Base-by-base conservation (phyloP, 1,284 basidiomycete genomes). In the Xanthoconium separans region DNA sequence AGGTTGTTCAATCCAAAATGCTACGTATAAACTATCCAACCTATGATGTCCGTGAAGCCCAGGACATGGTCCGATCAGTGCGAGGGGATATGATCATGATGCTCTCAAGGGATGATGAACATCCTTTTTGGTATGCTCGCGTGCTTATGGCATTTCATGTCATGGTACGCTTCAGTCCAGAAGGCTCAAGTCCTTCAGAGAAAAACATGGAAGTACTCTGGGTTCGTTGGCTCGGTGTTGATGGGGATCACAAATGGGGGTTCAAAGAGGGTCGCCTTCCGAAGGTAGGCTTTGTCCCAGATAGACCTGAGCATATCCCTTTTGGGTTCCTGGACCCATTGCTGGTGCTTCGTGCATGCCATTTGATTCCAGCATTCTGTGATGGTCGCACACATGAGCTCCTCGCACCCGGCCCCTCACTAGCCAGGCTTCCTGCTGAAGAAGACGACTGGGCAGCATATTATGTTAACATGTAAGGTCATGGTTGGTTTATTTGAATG, bases 121-220 rank as follows among this genome's bases (percentile, higher is more conserved):
- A 58, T 20, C 58, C 55, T 3, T 60, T 57, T 22, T 60, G 58
- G 53, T 61, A 61, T 50, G 52, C 54, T 0, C 6, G 29, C 3
- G 37, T 61, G 0, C 7, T 61, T 11, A 8, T 16, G n/a, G 44
- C 37, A 1, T 61, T 53, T 18, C 18, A 49, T 24, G 41, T 46
- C 8, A 6, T 8, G 6, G 30, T 53, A 2, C 11, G 4, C 1
- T 53, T 47, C 36, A 37, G 29, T 47, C 13, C 2, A 2, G 40
- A 34, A 0, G 44, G 37, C 0, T 6, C 58, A 2, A 18, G 16
- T n/a, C 29, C 18, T 27, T 13, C 22, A 7, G 30, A 29, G 18
- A 9, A 50, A 15, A 44, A 11, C 4, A 49, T 65, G 31, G 56
- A 66, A 5, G 34, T 47, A 5, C 50, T 51, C 1, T 51, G 50